phyloP scores from a whole-genome alignment of 1,284 basidiomycete genomes.

The Ustilago loliicola region DNA sequence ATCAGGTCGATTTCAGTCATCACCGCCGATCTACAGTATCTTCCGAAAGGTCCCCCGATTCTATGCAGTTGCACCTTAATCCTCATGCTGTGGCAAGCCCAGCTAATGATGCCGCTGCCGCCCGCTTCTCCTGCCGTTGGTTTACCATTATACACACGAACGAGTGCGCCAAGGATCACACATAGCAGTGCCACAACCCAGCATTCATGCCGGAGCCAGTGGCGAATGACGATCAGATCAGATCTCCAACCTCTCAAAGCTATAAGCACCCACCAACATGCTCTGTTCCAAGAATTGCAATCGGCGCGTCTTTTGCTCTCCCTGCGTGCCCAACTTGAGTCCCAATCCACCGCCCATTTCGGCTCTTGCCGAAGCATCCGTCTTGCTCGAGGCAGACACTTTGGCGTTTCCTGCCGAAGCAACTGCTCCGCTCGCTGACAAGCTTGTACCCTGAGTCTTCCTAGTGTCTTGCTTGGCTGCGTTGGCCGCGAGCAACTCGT shows the following conservation, averaged over 20 bases:
- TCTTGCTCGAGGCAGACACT: constrained; percentile 31
- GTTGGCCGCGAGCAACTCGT: constrained; percentile 12
- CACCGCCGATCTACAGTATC: too few species aligned
- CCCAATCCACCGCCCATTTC: constrained; percentile 56
- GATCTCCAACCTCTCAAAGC: constrained; percentile 51
- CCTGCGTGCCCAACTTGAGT: constrained; percentile 45
- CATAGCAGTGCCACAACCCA: neutral
- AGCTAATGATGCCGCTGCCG: too few species aligned
- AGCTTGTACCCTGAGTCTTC: constrained; percentile 4
- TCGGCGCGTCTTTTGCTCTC: constrained; percentile 39
- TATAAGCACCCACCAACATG: constrained; percentile 56
- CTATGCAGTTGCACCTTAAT: too few species aligned
- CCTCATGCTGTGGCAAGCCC: too few species aligned
- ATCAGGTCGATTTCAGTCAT: too few species aligned
- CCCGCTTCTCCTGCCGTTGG: neutral
- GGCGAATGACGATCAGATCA: constrained; percentile 7
- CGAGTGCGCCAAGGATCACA: neutral
- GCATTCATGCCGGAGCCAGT: neutral
- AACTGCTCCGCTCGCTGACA: constrained; percentile 38
- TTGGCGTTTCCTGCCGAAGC: constrained; percentile 45
- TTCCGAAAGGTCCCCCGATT: too few species aligned
- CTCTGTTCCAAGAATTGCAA: constrained; percentile 49
- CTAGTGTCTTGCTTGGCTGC: constrained; percentile 9
- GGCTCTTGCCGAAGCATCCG: constrained; percentile 35
- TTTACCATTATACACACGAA: too few species aligned